These are phyloP conservation scores for Dictyostelium purpureum DNA, from an alignment of 78 protist genomes.

Conservation along the genomic window DNA sequence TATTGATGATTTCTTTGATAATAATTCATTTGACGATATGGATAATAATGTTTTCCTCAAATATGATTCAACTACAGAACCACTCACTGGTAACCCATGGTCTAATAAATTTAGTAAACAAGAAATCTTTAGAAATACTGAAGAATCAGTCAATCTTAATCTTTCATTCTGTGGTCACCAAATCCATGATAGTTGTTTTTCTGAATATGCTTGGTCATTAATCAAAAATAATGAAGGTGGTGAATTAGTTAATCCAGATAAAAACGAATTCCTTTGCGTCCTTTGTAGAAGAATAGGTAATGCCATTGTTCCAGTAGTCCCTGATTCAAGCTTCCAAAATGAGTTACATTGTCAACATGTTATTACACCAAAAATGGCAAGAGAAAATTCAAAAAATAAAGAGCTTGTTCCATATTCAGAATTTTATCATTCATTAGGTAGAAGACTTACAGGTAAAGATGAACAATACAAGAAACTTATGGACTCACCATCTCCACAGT, in stretches of 20 bases:
- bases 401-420: not conserved
- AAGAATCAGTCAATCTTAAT: conserved; percentile 45
- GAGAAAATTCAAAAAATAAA: not conserved
- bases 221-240: conserved; percentile 64
- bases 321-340: conserved; percentile 17
- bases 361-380: not conserved
- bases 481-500: conserved; percentile 8
- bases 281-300: conserved; percentile 72
- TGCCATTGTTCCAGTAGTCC: conserved; percentile 72
- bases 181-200: conserved; percentile 63
- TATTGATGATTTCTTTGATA: conserved; percentile 36
- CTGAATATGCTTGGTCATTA: conserved; percentile 45
- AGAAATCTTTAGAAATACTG: conserved; percentile 64
- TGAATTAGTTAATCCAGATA: conserved; percentile 27
- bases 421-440: not conserved
- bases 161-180: conserved; percentile 77
- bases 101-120: conserved; percentile 50
- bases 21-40: not conserved
- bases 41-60: not conserved
- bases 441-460: conserved; percentile 6
- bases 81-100: conserved; percentile 68
- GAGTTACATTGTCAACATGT: not conserved
- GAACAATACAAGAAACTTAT: not conserved
- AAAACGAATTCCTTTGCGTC: conserved; percentile 67
- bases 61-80: conserved; percentile 3